Base-by-base conservation (phyloP, 1,284 basidiomycete species). In the Fomitiporia mediterranea region DNA sequence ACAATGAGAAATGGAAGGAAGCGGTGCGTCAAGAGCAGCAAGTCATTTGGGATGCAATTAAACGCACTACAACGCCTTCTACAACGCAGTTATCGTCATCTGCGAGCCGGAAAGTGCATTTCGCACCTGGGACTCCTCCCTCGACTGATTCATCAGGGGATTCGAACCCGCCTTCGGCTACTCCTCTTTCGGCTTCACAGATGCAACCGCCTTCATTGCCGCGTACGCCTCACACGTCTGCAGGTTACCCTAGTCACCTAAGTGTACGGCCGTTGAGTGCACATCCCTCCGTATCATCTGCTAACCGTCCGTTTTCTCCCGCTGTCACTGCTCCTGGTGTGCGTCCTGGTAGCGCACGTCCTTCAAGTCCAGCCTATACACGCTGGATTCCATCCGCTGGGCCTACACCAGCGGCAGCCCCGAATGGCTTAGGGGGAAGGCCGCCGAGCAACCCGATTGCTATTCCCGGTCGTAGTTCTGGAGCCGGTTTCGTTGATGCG, bases 91-190 rank as follows among this genome's bases (percentile, higher is more conserved):
- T 53, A 3, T 48, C 46, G 13, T 38, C 35, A 8, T 42, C 43
- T 15, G 46, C 25, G n/a, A 38, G 56, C 19, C 42, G 56, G 48
- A 57, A 57, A 30, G 56, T 57, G 15, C 56, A 57, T 37, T 57
- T 53, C 19, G 51, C 43, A 17, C 34, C 25, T 3, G 43, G 34
- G 5, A 44, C 43, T 13, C 39, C 51, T 11, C 51, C 51, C 4
- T 38, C 38, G 9, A 17, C 51, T 17, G 44, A 46, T 4, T 13
- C 32, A 6, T 34, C 32, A 34, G 6, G 6, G 13, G 3, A 7
- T 28, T 46, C 44, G n/a, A 46, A 37, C 35, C 34, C 44, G 4
- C 37, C 44, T 0, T 55, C 46, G n/a, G 53, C 44, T 2, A 35
- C 44, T 17, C 43, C 43, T 17, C 21, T 40, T 15, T 38, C 50